Conservation (phyloP, 225 moss, liverwort and hornwort genomes). For the Neckera pumila region DNA sequence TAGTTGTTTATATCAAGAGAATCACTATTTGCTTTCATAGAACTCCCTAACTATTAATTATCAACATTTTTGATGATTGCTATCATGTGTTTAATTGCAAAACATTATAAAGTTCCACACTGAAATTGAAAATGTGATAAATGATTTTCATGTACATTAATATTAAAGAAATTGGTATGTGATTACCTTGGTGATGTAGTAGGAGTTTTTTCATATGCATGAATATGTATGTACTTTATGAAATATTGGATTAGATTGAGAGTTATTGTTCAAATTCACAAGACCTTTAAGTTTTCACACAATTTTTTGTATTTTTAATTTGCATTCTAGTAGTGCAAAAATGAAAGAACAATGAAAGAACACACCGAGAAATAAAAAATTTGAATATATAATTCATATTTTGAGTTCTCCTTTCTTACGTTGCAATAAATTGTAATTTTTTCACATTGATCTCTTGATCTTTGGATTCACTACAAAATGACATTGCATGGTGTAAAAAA, state of each 20-base stretch:
- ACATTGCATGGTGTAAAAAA: neutral
- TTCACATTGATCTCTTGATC: neutral
- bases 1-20: neutral
- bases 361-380: neutral
- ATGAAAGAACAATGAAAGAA: neutral
- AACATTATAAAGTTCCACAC: neutral
- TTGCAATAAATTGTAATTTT: neutral
- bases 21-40: neutral
- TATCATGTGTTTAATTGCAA: neutral
- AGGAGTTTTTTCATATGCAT: neutral
- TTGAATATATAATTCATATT: neutral
- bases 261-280: fast-evolving
- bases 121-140: neutral
- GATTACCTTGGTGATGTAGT: neutral
- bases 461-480: neutral
- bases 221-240: neutral
- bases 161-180: neutral
- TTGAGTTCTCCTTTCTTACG: neutral
- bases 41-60: neutral
- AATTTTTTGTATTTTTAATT: neutral
- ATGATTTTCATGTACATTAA: neutral
- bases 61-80: neutral
- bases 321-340: neutral
- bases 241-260: neutral
- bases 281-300: neutral